Evolutionary conservation across 2,329 filamentous ascomycete species (phyloP), one percentile per base, ranked within the genome.

Genomic region (Trichoderma sp.): DNA sequence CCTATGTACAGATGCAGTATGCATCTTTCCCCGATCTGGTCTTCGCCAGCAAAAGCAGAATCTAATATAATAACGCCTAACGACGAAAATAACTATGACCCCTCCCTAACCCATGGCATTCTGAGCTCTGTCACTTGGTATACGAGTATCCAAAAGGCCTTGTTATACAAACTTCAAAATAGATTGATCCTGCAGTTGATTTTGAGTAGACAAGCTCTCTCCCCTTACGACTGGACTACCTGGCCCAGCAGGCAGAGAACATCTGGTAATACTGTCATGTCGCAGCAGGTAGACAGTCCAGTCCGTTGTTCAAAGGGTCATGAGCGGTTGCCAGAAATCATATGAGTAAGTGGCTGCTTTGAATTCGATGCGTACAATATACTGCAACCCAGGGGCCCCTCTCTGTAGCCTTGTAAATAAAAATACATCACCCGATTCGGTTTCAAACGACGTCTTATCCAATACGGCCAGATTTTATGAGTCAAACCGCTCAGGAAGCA

Each of bases 401-500:
- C 34, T 32, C 5, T 47, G 51, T 2, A n/a, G 26, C 26, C 28
- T 34, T 57, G 36, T 14, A 8, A 61, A 21, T 3, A n/a, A 9
- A 39, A 15, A 21, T 28, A 60, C 39, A 36, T 61, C 21, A 24
- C 32, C 1, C 6, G 7, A 6, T 14, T 28, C 14, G 30, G 9
- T 12, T 4, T 39, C 14, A 62, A 21, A 28, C 18, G 34, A 3
- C 5, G 24, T 21, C 6, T 4, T 30, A 28, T 58, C 39, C 28
- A 39, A 30, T 14, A 24, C 18, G 1, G 28, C 12, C 36, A 26
- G 18, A 26, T 34, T 14, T 64, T 67, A 80, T 36, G 82, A 84
- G 76, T 94, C 93, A 79, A 98, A 98, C 65, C 95, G 88, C 77
- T 97, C 95, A 3, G 95, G 95, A 77, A 97, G 81, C 58, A 97